phyloP scores from a whole-genome alignment of 257 asterid genomes.

The Jaltomata sinuosa region DNA sequence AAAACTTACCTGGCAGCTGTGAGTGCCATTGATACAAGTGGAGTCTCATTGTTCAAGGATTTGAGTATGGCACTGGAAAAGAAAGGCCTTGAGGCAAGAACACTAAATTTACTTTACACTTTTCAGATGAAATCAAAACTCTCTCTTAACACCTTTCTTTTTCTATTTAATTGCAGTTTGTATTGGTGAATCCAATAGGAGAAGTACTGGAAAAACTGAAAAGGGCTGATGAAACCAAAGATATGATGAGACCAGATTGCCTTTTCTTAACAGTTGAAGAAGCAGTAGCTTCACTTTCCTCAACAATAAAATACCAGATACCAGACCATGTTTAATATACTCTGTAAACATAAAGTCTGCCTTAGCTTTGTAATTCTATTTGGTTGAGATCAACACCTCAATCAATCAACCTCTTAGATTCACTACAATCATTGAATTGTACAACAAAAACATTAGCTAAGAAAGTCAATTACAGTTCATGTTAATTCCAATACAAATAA shows the following conservation, averaged over 20 bases:
- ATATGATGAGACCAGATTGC: conserved; percentile 38
- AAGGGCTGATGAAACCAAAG: conserved; percentile 39
- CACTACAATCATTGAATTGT: background rate
- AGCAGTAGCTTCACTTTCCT: conserved; percentile 53
- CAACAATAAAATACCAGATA: conserved; percentile 37
- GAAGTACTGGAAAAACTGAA: conserved; percentile 75
- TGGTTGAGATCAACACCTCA: background rate
- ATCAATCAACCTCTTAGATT: background rate
- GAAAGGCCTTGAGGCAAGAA: conserved; percentile 62
- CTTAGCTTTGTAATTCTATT: background rate
- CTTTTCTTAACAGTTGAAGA: conserved; percentile 84
- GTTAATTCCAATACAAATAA: background rate
- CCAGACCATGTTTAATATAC: conserved; percentile 14
- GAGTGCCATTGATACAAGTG: conserved; percentile 69
- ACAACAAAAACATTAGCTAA: background rate
- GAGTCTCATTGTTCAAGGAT: conserved; percentile 69
- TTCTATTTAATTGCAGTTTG: conserved; percentile 36
- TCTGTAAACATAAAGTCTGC: background rate
- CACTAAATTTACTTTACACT: background rate
- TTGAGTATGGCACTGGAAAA: conserved; percentile 48
- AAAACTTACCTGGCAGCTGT: conserved; percentile 39
- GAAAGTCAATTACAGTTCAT: background rate
- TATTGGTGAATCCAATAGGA: conserved; percentile 73
- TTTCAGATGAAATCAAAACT: background rate
- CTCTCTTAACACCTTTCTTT: background rate